phyloP scores from a whole-genome alignment of 805 yeast species.

The Torulaspora microellipsoides region DNA sequence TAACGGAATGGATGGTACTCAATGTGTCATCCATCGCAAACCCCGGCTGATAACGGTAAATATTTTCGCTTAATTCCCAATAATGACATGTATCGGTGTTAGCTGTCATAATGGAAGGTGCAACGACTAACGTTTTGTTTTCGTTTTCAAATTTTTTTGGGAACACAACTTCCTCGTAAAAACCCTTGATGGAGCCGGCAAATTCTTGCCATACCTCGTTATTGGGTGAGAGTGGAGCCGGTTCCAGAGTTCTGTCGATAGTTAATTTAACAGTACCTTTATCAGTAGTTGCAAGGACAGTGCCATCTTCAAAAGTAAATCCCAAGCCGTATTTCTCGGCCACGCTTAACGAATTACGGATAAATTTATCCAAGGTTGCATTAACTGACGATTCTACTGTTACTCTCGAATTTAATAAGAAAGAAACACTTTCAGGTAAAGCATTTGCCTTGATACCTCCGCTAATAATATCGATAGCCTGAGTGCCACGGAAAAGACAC shows the following conservation, averaged over 20 bases:
- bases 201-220: conserved; percentile 50
- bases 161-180: conserved; percentile 48
- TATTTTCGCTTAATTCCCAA: conserved; percentile 57
- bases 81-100: conserved; percentile 68
- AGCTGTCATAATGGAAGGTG: conserved; percentile 61
- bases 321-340: conserved; percentile 47
- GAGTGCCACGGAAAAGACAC: conserved; percentile 43
- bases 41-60: conserved; percentile 57
- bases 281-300: conserved; percentile 16
- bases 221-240: conserved; percentile 52
- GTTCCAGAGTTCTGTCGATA: conserved; percentile 36
- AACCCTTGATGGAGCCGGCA: conserved; percentile 58
- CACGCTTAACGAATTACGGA: conserved; percentile 34
- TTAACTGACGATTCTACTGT: conserved; percentile 44
- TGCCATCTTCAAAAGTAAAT: conserved; percentile 37
- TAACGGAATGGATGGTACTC: conserved; percentile 21
- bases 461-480: conserved; percentile 52
- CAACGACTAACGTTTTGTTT: conserved; percentile 32
- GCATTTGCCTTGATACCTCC: conserved; percentile 71
- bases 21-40: conserved; percentile 20
- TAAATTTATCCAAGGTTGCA: conserved; percentile 37
- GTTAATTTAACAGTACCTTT: conserved; percentile 43
- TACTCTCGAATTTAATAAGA: conserved; percentile 54
- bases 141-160: conserved; percentile 16
- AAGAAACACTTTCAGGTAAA: conserved; percentile 52